Evolutionary conservation across 1,284 basidiomycete genomes (phyloP), one percentile per base, ranked within the genome.

Genomic region (Trichosporon inkin): DNA sequence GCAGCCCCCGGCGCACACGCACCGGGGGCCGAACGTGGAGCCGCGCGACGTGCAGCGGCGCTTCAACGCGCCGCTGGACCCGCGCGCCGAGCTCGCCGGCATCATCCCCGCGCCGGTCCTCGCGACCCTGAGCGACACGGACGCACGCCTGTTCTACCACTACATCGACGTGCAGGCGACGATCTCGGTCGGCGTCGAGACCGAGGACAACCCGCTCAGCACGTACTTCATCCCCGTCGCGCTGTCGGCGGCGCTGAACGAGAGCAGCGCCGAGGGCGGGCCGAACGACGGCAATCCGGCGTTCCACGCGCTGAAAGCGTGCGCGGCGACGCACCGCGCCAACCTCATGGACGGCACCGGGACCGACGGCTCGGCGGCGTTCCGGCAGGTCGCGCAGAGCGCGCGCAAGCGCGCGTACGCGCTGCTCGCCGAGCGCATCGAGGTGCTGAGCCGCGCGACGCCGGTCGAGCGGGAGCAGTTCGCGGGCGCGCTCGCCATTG

Each of bases 271-370:
- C 16, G 54, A 56, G 19, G 28, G 19, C 2, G 58, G 58, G 5
- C 24, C 17, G 10, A 63, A 61, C 34, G 56, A 60, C 16, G 56
- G 56, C 20, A 63, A 63, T 32, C 58, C 62, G 2, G 55, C 62
- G 8, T 56, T 58, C 39, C 62, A 61, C 39, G 62, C 56, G 10
- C 47, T 63, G 16, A 57, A 55, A 49, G 58, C 62, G 24, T 47
- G 36, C 6, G 55, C 62, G 10, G 58, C 62, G 2, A 63, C 62
- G 14, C 56, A 63, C 39, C 56, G 62, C 14, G 62, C 62, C 10
- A 63, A 63, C 32, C 54, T 63, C 13, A 63, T 61, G 62, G 62
- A 63, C 49, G 40, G 61, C 35, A 62, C 61, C 1, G 55, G 53
- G 1, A 55, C 55, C 0, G 56, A 52, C 16, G 59, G 53, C 8